phyloP scores from a whole-genome alignment of 2,329 filamentous ascomycete species.

The Clonostachys sp. region DNA sequence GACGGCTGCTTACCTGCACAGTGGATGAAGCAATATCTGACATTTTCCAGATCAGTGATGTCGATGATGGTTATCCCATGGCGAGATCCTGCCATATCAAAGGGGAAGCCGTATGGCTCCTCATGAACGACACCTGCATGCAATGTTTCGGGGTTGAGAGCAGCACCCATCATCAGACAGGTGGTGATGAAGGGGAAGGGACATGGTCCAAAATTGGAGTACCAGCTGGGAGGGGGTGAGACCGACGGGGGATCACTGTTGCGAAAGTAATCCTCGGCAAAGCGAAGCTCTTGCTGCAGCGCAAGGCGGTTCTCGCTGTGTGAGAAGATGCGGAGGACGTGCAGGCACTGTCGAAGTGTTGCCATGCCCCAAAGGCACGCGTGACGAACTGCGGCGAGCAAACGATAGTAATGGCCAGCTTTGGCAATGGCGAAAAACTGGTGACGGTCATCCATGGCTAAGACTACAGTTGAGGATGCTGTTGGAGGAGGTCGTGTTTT shows the following conservation, averaged over 20 bases:
- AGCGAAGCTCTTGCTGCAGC: not conserved
- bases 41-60: slow-evolving; percentile 2
- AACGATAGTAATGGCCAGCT: slow-evolving; percentile 3
- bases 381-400: slow-evolving; percentile 6
- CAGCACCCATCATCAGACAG: not conserved
- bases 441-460: slow-evolving; percentile 7
- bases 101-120: not conserved
- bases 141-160: not conserved
- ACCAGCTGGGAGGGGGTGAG: not conserved
- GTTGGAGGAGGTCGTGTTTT: too few relatives aligned
- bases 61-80: slow-evolving; percentile 1
- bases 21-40: slow-evolving; percentile 3
- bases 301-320: slow-evolving; percentile 2
- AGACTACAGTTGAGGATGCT: too few relatives aligned
- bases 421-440: slow-evolving; percentile 9
- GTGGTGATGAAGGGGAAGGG: not conserved
- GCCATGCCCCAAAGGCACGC: slow-evolving; percentile 5
- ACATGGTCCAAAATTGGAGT: not conserved
- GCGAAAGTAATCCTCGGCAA: not conserved
- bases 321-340: slow-evolving; percentile 7
- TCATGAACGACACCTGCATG: not conserved
- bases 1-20: not conserved
- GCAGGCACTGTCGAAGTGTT: slow-evolving; percentile 3
- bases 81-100: not conserved
- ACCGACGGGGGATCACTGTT: not conserved